These are phyloP conservation scores for Conidiobolus incongruus DNA, from an alignment of 371 early-diverging fungal genomes.

Conservation along the genomic window DNA sequence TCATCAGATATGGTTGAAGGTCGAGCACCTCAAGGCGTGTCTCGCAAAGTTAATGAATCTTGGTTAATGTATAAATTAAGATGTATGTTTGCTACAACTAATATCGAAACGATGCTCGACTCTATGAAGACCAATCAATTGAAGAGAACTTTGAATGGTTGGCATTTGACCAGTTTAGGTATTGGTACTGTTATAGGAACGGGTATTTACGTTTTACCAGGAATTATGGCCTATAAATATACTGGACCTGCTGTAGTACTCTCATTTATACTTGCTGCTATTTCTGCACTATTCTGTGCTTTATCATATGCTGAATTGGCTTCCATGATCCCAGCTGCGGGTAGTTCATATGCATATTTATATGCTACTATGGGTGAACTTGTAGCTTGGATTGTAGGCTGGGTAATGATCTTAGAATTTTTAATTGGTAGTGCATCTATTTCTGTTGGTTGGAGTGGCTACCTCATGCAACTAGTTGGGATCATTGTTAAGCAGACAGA, in stretches of 20 bases:
- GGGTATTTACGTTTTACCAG: constrained; percentile 32
- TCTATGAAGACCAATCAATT: not conserved
- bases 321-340: constrained; percentile 58
- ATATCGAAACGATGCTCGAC: no score
- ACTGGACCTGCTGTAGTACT: constrained; percentile 61
- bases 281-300: constrained; percentile 43
- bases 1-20: no score
- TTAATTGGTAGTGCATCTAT: constrained; percentile 51
- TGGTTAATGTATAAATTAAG: no score
- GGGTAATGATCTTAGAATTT: constrained; percentile 65
- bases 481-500: constrained; percentile 25
- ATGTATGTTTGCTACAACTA: no score
- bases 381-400: constrained; percentile 61
- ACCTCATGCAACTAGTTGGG: constrained; percentile 38
- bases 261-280: constrained; percentile 45
- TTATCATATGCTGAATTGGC: constrained; percentile 64
- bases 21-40: no score
- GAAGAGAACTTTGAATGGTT: constrained; percentile 2
- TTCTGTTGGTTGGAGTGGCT: constrained; percentile 45
- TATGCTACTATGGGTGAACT: constrained; percentile 70
- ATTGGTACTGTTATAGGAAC: constrained; percentile 49
- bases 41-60: no score
- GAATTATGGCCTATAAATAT: constrained; percentile 36
- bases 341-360: constrained; percentile 60
- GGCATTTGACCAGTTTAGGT: constrained; percentile 12